These are phyloP conservation scores for Cunninghamia lanceolata DNA, from an alignment of 75 land plant genomes.

Conservation along the genomic window DNA sequence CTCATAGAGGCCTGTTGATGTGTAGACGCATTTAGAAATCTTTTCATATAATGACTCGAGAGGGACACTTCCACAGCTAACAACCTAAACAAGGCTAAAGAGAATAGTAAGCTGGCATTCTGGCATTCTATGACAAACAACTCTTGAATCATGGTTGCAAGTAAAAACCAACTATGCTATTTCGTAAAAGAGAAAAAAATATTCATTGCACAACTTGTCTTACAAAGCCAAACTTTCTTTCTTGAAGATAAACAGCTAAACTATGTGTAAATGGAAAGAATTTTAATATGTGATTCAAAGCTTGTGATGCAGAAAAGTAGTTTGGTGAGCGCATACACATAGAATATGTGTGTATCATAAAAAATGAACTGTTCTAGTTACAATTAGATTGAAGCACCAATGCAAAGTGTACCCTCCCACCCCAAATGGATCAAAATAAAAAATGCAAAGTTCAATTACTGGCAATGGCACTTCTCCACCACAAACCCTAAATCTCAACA, in stretches of 20 bases:
- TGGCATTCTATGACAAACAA: neutral
- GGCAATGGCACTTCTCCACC: no score
- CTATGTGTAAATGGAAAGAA: neutral
- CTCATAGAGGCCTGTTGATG: conserved; percentile 81
- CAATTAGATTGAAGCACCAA: no score
- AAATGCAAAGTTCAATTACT: no score
- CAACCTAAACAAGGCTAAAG: conserved; percentile 49
- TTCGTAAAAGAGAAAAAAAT: neutral
- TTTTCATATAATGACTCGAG: conserved; percentile 80
- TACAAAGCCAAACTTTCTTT: neutral
- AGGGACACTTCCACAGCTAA: conserved; percentile 92
- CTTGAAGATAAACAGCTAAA: neutral
- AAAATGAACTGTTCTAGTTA: no score
- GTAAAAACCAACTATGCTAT: neutral
- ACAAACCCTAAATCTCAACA: no score
- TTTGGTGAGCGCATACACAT: neutral
- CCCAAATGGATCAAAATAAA: no score
- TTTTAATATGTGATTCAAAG: neutral
- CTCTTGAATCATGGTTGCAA: neutral
- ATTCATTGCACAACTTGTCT: neutral
- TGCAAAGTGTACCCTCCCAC: no score
- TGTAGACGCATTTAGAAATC: conserved; percentile 82
- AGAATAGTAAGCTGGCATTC: neutral
- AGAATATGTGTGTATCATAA: no score
- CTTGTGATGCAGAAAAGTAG: neutral